These are phyloP conservation scores for Cucumis hystrix DNA, from an alignment of 306 rosid genomes.

Conservation along the genomic window DNA sequence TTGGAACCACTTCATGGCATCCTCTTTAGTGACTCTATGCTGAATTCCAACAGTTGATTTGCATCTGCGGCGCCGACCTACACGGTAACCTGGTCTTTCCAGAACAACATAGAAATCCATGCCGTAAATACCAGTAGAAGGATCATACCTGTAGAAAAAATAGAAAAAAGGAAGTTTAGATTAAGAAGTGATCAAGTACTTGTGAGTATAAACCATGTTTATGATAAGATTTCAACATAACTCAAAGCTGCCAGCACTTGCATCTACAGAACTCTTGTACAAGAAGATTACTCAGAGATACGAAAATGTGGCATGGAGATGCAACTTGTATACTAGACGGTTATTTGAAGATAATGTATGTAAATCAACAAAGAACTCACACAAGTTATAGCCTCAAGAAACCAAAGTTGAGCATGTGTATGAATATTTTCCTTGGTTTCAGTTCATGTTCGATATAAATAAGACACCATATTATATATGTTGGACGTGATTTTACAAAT, in stretches of 20 bases:
- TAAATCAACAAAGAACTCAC: background rate
- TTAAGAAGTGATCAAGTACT: background rate
- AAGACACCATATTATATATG: background rate
- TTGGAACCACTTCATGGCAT: slow-evolving; percentile 59
- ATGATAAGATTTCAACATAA: background rate
- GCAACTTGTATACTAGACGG: background rate
- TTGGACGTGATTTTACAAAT: background rate
- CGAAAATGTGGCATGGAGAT: background rate
- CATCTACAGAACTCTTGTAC: background rate
- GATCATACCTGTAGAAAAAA: slow-evolving; percentile 27
- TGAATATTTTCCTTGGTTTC: background rate
- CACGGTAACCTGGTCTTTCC: slow-evolving; percentile 47
- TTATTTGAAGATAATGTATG: background rate
- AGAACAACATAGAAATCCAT: slow-evolving; percentile 46
- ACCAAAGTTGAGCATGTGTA: background rate
- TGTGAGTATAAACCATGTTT: background rate
- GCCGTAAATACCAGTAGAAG: slow-evolving; percentile 54
- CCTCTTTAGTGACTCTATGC: slow-evolving; percentile 47
- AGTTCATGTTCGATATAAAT: background rate
- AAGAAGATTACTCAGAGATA: background rate
- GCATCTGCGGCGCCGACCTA: slow-evolving; percentile 42
- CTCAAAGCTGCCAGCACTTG: background rate
- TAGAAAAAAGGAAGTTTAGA: background rate
- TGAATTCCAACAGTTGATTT: slow-evolving; percentile 49
- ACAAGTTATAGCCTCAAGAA: background rate